Conservation (phyloP, 164 flowering plant species). For the Vitis cinerea region DNA sequence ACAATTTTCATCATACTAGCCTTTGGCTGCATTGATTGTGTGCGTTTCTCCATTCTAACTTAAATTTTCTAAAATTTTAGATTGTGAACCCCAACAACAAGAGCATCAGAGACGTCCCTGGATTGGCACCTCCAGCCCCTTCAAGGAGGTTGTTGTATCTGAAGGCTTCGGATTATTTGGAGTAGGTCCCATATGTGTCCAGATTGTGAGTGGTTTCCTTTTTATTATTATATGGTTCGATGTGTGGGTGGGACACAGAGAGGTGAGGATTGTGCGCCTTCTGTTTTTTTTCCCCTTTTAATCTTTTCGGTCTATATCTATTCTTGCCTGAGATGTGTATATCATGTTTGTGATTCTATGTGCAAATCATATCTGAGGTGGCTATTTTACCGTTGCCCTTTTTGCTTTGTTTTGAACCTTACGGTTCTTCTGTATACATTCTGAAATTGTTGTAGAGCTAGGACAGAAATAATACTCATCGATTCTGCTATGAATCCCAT, state of each 20-base stretch:
- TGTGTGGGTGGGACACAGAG: neutral
- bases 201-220: neutral
- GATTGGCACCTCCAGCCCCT: constrained; percentile 92
- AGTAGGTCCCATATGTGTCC: constrained; percentile 12
- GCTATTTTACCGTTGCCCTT: neutral
- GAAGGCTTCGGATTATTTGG: constrained; percentile 16
- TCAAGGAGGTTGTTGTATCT: constrained; percentile 68
- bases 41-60: neutral
- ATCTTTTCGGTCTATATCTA: neutral
- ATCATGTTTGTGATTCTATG: constrained; percentile 17
- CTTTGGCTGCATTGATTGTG: neutral
- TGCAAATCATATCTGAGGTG: constrained; percentile 26
- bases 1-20: neutral
- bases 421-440: constrained; percentile 7
- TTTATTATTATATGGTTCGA: neutral
- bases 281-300: constrained; percentile 3
- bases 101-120: constrained; percentile 81
- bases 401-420: constrained; percentile 13
- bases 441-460: neutral
- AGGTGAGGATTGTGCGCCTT: constrained; percentile 5
- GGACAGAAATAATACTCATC: neutral
- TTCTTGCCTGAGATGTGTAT: constrained; percentile 42
- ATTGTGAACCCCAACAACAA: constrained; percentile 85
- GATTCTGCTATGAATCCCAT: neutral
- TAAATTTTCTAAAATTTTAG: constrained; percentile 31